Evolutionary conservation across 2,329 filamentous ascomycete species (phyloP), one percentile per base, ranked within the genome.

Genomic region (Alternaria brassicicola): DNA sequence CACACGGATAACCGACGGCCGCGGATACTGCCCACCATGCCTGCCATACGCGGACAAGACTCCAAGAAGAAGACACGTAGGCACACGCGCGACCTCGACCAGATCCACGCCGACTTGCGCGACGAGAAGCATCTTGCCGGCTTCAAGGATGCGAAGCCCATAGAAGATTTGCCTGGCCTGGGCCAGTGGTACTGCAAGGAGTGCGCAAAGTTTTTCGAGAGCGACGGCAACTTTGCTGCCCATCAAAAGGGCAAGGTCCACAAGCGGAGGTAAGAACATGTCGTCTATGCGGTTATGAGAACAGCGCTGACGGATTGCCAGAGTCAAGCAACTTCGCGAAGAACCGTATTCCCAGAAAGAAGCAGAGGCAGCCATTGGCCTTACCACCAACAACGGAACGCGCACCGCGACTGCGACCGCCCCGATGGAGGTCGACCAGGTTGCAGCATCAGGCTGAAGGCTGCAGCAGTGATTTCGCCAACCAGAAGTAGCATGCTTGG

Each of bases 181-280:
- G 95, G 95, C 25, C 84, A 87, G 68, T 89, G 89, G 76, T 98
- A 97, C 79, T 99, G 95, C 78, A 83, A 90, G 15, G 91, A 97
- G 78, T 99, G 95, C 78, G 90, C 95, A 63, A 98, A 96, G 81
- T 98, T 92, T 89, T 98, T 96, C 77, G 94, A 98, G 77, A 90
- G 88, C 48, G 90, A 95, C 66, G 78, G 85, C 69, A 96, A 91
- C 68, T 81, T 96, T 57, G 82, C 84, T 33, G 83, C 86, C 26
- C 95, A 99, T 79, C 83, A 84, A 56, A 92, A 90, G 77, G 92
- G 92, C 69, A 99, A 97, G 81, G 92, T 91, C 64, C 95, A 99
- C 80, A 97, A 93, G 85, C 87, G 93, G 82, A 90, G 90, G 91
- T 92, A 64, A 78, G 72, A 48, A 10, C n/a, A n/a, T 1, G 3